Conservation (phyloP, 192 early-diverging fungal species). For the Umbelopsis sp. region DNA sequence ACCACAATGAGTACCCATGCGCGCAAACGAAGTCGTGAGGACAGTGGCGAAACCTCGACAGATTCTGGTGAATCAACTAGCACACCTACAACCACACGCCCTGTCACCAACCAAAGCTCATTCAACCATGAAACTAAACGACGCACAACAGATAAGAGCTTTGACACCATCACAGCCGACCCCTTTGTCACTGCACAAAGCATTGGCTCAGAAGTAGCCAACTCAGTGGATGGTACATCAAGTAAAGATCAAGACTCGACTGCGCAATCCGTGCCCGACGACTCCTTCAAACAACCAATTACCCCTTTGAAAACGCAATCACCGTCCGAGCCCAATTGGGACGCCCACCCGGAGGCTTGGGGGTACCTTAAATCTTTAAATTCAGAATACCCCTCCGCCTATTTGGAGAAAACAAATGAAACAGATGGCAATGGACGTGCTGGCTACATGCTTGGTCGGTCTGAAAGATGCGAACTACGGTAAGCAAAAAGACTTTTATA, state of each 20-base stretch:
- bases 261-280: background rate
- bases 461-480: conserved; percentile 4
- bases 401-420: conserved; percentile 1
- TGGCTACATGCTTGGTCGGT: conserved; percentile 27
- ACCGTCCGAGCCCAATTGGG: conserved; percentile 15
- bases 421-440: conserved; percentile 3
- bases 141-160: background rate
- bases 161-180: background rate
- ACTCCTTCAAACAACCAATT: background rate
- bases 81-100: background rate
- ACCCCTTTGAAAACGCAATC: background rate
- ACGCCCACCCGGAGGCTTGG: conserved; percentile 11
- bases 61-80: conserved; percentile 3
- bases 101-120: background rate
- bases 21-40: background rate
- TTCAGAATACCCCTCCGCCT: background rate
- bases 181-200: conserved; percentile 8
- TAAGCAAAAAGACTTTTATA: background rate
- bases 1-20: background rate
- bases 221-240: background rate
- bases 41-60: conserved; percentile 1
- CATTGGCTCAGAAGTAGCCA: background rate
- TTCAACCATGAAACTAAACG: conserved; percentile 5
- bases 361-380: conserved; percentile 20
- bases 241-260: background rate